phyloP scores from a whole-genome alignment of 148 eudicot species.

The Rhododendron griersonianum region DNA sequence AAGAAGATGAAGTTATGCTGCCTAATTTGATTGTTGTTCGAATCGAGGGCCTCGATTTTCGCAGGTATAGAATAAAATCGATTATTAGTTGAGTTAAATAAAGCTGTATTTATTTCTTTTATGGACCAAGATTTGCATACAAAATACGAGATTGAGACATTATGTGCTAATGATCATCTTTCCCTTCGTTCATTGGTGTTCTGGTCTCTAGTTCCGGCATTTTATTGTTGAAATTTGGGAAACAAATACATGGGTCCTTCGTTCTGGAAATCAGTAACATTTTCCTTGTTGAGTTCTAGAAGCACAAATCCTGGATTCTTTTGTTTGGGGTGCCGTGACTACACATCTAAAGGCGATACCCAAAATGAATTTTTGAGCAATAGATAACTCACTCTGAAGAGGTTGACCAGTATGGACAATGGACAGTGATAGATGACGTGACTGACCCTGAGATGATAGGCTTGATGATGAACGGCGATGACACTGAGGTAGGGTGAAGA shows the following conservation, averaged over 20 bases:
- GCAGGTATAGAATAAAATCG: conserved; percentile 29
- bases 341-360: neutral
- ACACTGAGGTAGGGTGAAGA: neutral
- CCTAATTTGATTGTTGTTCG: conserved; percentile 58
- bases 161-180: neutral
- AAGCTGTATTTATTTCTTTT: neutral
- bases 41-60: conserved; percentile 52
- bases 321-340: neutral
- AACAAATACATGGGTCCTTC: neutral
- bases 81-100: neutral
- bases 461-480: too few species aligned
- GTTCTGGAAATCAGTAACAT: neutral
- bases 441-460: neutral
- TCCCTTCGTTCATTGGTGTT: neutral
- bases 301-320: neutral
- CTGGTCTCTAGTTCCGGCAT: neutral
- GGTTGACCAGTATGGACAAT: neutral
- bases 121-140: neutral
- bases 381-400: neutral
- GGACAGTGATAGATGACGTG: neutral
- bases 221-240: neutral
- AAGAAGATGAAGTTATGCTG: conserved; percentile 54
- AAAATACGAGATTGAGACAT: neutral
- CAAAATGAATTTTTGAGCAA: neutral
- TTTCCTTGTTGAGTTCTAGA: neutral